Conservation (phyloP, 768 basidiomycete genomes). For the Russula sp. region DNA sequence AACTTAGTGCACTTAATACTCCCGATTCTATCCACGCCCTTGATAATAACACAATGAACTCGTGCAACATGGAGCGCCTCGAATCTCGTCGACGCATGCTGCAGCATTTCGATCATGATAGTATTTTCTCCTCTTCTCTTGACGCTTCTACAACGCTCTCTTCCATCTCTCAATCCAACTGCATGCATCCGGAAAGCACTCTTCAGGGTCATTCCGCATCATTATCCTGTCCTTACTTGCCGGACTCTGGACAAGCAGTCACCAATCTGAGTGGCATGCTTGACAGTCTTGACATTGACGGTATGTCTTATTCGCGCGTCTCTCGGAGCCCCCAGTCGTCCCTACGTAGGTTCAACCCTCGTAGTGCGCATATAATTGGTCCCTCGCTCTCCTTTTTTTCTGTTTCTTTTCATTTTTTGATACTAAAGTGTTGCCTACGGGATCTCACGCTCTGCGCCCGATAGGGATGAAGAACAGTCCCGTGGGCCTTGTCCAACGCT, state of each 20-base stretch:
- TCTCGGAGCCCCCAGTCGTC: not conserved
- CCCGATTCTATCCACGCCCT: not conserved
- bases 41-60: not conserved
- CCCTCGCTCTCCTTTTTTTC: not conserved
- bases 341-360: not conserved
- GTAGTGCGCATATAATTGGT: not conserved
- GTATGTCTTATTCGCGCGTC: constrained; percentile 6
- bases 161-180: not conserved
- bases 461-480: not conserved
- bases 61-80: not conserved
- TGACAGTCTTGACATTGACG: constrained; percentile 17
- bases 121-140: constrained; percentile 22
- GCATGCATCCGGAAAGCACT: not conserved
- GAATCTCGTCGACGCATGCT: not conserved
- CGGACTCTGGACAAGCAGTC: constrained; percentile 9
- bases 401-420: not conserved
- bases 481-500: not conserved
- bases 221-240: not conserved
- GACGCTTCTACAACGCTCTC: constrained; percentile 5
- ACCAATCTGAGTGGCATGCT: constrained; percentile 21
- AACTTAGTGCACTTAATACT: constrained; percentile 10
- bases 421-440: not conserved
- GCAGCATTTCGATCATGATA: constrained; percentile 8
- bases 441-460: not conserved
- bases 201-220: not conserved